phyloP scores from a whole-genome alignment of 129 eudicot species.

The Oenanthe sinensis region DNA sequence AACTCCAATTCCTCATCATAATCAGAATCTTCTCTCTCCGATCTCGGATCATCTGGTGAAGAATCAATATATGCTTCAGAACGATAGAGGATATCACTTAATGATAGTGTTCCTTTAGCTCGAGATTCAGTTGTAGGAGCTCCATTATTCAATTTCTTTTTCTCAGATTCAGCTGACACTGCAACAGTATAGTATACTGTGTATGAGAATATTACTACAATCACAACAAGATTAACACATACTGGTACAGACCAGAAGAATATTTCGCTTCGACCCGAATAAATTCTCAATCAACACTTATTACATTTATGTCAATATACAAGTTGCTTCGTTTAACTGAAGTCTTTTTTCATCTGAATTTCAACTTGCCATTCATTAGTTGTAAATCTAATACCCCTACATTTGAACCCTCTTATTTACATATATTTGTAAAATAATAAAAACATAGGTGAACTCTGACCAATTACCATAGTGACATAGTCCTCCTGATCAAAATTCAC shows the following conservation, averaged over 20 bases:
- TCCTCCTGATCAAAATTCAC: background rate
- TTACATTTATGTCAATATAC: background rate
- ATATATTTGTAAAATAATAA: background rate
- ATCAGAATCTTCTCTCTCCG: slow-evolving; percentile 86
- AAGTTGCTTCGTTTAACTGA: background rate
- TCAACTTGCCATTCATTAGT: background rate
- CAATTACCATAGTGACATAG: background rate
- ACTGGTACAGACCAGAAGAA: background rate
- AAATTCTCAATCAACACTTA: background rate
- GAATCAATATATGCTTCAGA: slow-evolving; percentile 67
- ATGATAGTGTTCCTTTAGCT: slow-evolving; percentile 45
- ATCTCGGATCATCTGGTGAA: slow-evolving; percentile 53
- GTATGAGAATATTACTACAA: background rate
- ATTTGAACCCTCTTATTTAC: background rate
- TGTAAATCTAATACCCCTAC: background rate
- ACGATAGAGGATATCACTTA: slow-evolving; percentile 68
- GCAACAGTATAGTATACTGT: background rate
- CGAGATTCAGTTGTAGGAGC: slow-evolving; percentile 33
- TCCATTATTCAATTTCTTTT: slow-evolving; percentile 38
- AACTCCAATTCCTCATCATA: slow-evolving; percentile 75
- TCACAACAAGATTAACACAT: background rate
- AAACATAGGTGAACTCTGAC: background rate
- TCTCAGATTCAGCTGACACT: slow-evolving; percentile 48
- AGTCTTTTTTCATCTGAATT: background rate
- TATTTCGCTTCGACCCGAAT: background rate